Evolutionary conservation across 768 basidiomycete genomes (phyloP), one percentile per base, ranked within the genome.

Genomic region (Serpula lacrymans): DNA sequence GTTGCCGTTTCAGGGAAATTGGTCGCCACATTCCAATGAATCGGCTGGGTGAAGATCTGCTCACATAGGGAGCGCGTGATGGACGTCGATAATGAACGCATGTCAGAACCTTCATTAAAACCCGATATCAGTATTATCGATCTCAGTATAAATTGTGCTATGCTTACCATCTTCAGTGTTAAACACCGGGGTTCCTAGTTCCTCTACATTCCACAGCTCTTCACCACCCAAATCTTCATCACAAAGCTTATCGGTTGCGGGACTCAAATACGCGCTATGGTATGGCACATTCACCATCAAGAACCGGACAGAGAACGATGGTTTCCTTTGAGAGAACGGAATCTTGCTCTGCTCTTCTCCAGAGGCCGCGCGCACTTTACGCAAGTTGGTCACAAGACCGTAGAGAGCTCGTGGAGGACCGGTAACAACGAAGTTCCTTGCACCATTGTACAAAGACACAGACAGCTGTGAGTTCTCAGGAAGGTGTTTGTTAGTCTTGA

Each of bases 261-360:
- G 82, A 13, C 58, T 57, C 40, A 99, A 71, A 64, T 97, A 95
- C 14, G 71, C 69, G 63, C 92, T 94, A 72, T 99, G 96, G 68
- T 93, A 99, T 1, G 96, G 96, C 2, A 93, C 95, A 39, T 82
- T 86, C 55, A 99, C 87, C n/a, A 90, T 85, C 54, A 99, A 69
- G 74, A 98, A 99, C 32, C 96, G 84, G 34, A 88, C 78, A 30
- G 80, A 85, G 64, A 99, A 98, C 5, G 90, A 87, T 5, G 88
- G 84, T 65, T 95, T 95, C 52, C 96, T 79, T 69, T 97, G 92
- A 6, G 92, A 95, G 70, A 84, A 95, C 8, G 93, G 88, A 3
- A 79, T 71, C 68, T 96, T 96, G 76, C 84, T 89, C 65, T 99
- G 96, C 52, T 99, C 96, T 24, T 84, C 71, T 26, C 91, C 91